Evolutionary conservation across 805 yeast genomes (phyloP), one percentile per base, ranked within the genome.

Genomic region (Candida gorgasii): DNA sequence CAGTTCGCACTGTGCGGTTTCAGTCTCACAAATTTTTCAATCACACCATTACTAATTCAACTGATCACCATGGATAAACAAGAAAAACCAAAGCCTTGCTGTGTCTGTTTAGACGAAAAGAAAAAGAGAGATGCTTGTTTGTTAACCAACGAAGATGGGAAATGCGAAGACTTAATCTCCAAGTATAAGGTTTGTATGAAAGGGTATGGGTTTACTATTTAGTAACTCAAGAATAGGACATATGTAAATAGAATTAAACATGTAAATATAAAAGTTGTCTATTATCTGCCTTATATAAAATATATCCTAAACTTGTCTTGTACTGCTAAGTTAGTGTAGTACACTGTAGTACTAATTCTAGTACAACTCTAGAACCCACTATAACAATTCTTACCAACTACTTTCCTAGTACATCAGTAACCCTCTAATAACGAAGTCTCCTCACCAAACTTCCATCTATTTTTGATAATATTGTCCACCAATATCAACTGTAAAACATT

Each of bases 101-200:
- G 98, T 59, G 98, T 92, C 16, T 93, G 98, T 65, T 78, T 83
- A 53, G 86, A 85, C 24, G 89, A 89, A 58, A 89, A 89, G 66
- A 76, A 84, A 47, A 62, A 68, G 17, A 78, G 98, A 58, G 99
- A 92, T 57, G 90, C 89, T 57, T 93, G 98, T 61, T 69, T 92
- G 43, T 74, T 92, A 49, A 67, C 79, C 52, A 81, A 86, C 54
- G 97, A 89, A 14, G 74, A 86, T 35, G 88, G 83, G 23, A 84
- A 88, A 54, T 92, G 99, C 65, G 78, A 82, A 45, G 78, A 76
- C 42, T 62, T 88, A 40, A 84, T 92, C 48, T 67, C 66, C 16
- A 72, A 79, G 45, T 93, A 93, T 73, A 90, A 89, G 65, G 58
- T 59, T 20, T 92, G 99, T 68, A 92, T 92, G 99, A 83, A 82